Percentiles rank a stretch among this genome's conserved stretches.
Conservation (phyloP, 2,329 filamentous ascomycete genomes). For the Rugonectria rugulosa region DNA sequence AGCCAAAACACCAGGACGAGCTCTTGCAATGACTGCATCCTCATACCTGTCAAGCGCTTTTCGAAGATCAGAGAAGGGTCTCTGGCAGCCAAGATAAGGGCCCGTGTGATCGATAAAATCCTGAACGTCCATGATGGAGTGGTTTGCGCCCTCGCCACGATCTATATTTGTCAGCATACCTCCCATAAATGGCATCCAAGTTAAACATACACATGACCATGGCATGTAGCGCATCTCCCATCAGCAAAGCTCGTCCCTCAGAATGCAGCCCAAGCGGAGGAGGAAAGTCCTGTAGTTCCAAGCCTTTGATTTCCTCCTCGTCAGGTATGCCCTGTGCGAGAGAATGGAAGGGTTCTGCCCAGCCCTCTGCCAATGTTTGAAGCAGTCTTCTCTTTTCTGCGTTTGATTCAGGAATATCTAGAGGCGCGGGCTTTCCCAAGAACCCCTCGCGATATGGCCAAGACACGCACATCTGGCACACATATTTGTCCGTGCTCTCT, state of each 20-base stretch:
- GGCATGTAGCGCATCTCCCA: conserved; percentile 64
- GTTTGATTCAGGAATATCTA: conserved; percentile 51
- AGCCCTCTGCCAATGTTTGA: conserved; percentile 51
- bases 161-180: conserved; percentile 43
- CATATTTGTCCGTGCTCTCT: conserved; percentile 46
- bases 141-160: conserved; percentile 65
- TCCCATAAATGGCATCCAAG: not conserved
- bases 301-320: conserved; percentile 51
- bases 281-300: conserved; percentile 58
- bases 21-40: conserved; percentile 50
- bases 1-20: conserved; percentile 55
- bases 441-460: conserved; percentile 55
- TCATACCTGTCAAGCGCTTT: conserved; percentile 52
- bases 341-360: conserved; percentile 58
- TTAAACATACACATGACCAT: conserved; percentile 65
- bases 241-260: conserved; percentile 52
- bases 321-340: conserved; percentile 51
- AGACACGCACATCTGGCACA: conserved; percentile 58
- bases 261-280: conserved; percentile 47
- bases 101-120: conserved; percentile 50
- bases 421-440: conserved; percentile 38
- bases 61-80: conserved; percentile 27
- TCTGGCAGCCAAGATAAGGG: conserved; percentile 19
- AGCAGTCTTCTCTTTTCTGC: conserved; percentile 51
- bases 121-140: conserved; percentile 60